phyloP scores from a whole-genome alignment of 768 basidiomycete species.

The Sistotremastrum niveocremeum region DNA sequence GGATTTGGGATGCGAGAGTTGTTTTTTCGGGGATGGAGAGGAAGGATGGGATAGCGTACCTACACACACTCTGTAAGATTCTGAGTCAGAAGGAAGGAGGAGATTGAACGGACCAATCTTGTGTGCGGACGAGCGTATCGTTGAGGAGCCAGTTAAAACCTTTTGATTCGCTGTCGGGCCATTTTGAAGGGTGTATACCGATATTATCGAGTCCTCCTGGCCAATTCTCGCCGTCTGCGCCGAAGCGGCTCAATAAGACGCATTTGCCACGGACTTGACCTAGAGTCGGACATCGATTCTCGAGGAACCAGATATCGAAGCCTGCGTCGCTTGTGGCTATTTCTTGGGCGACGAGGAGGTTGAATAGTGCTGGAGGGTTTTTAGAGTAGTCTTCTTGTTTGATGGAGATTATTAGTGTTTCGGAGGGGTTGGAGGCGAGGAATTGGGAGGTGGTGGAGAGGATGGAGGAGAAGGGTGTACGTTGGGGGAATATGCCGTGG shows the following conservation, averaged over 20 bases:
- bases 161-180: constrained; percentile 66
- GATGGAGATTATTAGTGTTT: constrained; percentile 76
- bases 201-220: constrained; percentile 51
- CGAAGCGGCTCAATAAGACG: constrained; percentile 79
- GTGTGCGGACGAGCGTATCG: constrained; percentile 53
- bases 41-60: constrained; percentile 75
- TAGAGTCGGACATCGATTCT: constrained; percentile 65
- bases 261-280: constrained; percentile 81
- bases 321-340: constrained; percentile 27
- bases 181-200: constrained; percentile 76
- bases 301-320: constrained; percentile 63
- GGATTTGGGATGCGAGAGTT: constrained; percentile 36
- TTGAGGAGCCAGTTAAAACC: constrained; percentile 75
- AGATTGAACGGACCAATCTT: constrained; percentile 57
- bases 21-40: constrained; percentile 77
- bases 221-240: constrained; percentile 56
- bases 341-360: constrained; percentile 48
- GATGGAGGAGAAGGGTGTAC: constrained; percentile 52
- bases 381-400: constrained; percentile 69
- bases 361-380: constrained; percentile 39
- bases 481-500: constrained; percentile 66
- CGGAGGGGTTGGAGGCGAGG: constrained; percentile 46
- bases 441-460: constrained; percentile 48
- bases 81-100: neutral
- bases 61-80: constrained; percentile 13